Conservation (phyloP, 2,329 filamentous ascomycete genomes). For the Drechslerella coelobrocha region DNA sequence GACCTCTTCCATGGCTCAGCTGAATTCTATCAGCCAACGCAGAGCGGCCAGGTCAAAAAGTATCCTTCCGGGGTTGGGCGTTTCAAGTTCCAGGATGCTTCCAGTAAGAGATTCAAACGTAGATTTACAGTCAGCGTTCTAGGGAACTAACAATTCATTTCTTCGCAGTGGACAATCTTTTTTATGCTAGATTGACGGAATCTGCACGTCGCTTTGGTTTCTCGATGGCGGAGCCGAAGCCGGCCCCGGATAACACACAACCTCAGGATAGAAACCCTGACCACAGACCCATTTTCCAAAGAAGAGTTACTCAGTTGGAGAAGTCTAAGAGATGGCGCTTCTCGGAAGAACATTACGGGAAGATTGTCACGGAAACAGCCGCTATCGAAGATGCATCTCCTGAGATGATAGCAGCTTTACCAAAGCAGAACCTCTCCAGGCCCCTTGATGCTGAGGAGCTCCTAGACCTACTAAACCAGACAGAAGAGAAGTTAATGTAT, state of each 20-base stretch:
- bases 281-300: constrained; percentile 29
- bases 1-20: constrained; percentile 45
- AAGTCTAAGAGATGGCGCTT: constrained; percentile 17
- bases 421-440: constrained; percentile 42
- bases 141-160: not conserved
- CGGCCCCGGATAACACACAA: constrained; percentile 7
- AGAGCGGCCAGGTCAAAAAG: constrained; percentile 30
- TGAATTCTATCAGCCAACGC: constrained; percentile 29
- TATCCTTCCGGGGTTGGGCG: constrained; percentile 39
- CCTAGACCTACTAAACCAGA: constrained; percentile 42
- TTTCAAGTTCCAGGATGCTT: constrained; percentile 41
- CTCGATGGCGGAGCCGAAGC: constrained; percentile 25
- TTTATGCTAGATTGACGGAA: constrained; percentile 46
- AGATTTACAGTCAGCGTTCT: not conserved
- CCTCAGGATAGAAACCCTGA: constrained; percentile 10
- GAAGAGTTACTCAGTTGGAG: constrained; percentile 23
- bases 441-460: constrained; percentile 46
- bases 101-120: constrained; percentile 15
- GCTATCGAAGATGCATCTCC: constrained; percentile 20
- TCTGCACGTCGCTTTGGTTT: constrained; percentile 40
- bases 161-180: constrained; percentile 34
- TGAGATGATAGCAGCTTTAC: constrained; percentile 15
- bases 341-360: constrained; percentile 26
- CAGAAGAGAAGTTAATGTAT: constrained; percentile 40
- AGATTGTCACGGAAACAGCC: constrained; percentile 32